These are phyloP conservation scores for Galerina marginata DNA, from an alignment of 768 basidiomycete genomes.

Conservation along the genomic window DNA sequence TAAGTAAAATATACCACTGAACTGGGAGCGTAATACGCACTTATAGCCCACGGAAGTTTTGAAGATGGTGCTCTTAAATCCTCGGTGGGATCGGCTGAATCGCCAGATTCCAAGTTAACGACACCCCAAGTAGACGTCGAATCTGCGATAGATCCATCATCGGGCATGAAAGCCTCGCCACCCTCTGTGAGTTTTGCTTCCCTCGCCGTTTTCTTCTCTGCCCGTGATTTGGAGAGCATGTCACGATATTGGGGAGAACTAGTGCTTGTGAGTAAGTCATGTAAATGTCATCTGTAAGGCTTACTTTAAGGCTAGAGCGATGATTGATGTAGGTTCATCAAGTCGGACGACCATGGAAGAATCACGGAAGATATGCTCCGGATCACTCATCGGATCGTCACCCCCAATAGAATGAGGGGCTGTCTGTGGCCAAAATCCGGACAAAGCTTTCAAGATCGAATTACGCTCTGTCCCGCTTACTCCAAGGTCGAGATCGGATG, in stretches of 20 bases:
- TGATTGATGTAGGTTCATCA: slow-evolving; percentile 97
- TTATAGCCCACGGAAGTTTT: slow-evolving; percentile 81
- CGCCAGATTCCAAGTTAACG: slow-evolving; percentile 78
- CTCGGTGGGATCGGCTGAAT: slow-evolving; percentile 73
- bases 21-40: slow-evolving; percentile 47
- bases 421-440: slow-evolving; percentile 79
- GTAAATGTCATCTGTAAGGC: slow-evolving; percentile 21
- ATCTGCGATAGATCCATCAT: slow-evolving; percentile 81
- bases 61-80: slow-evolving; percentile 78
- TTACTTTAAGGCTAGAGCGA: slow-evolving; percentile 91
- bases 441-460: slow-evolving; percentile 83
- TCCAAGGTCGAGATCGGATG: slow-evolving; percentile 56
- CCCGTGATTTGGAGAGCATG: slow-evolving; percentile 76
- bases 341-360: slow-evolving; percentile 94
- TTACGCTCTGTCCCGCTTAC: slow-evolving; percentile 62
- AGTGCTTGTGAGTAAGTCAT: slow-evolving; percentile 2
- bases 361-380: slow-evolving; percentile 94
- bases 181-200: slow-evolving; percentile 64
- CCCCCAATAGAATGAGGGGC: slow-evolving; percentile 61
- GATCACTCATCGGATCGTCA: slow-evolving; percentile 75
- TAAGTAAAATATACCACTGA: neutral
- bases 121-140: slow-evolving; percentile 93
- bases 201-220: slow-evolving; percentile 73
- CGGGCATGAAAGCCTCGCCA: slow-evolving; percentile 91
- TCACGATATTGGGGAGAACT: slow-evolving; percentile 87